phyloP scores from a whole-genome alignment of 352 stramenopile species.

The Ochromonadaceae sp. region DNA sequence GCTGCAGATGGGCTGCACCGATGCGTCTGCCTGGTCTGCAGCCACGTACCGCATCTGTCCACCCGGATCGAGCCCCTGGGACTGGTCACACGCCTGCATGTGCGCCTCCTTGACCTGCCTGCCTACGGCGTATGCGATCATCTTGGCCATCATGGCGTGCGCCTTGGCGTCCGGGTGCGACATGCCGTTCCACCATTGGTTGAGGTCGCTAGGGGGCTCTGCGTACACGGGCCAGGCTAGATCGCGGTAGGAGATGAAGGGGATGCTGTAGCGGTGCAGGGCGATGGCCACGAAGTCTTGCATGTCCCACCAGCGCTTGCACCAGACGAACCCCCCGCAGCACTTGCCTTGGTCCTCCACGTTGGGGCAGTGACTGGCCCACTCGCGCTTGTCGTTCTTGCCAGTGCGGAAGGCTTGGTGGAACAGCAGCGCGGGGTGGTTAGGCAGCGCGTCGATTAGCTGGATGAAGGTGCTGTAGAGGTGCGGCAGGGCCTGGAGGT shows the following conservation, averaged over 20 bases:
- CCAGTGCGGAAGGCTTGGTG: background rate
- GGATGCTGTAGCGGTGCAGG: background rate
- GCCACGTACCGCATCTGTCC: background rate
- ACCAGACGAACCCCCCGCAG: background rate
- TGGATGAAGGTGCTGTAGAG: slow-evolving; percentile 2
- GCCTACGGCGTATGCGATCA: background rate
- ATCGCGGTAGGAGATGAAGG: background rate
- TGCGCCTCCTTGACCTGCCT: background rate
- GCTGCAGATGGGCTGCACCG: background rate
- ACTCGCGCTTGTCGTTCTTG: background rate
- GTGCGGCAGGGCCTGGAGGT: slow-evolving; percentile 4
- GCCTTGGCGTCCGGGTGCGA: slow-evolving; percentile 4
- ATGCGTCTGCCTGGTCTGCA: background rate
- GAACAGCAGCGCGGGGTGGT: background rate
- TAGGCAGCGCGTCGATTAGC: background rate
- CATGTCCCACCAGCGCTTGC: slow-evolving; percentile 7
- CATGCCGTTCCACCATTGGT: slow-evolving; percentile 7
- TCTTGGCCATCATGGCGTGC: background rate
- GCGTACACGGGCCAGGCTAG: background rate
- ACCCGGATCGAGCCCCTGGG: background rate
- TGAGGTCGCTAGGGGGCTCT: background rate
- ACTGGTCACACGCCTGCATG: background rate
- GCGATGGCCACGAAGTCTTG: background rate
- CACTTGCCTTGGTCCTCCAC: background rate
- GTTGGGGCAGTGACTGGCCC: background rate